These are phyloP conservation scores for Dichomitus squalens DNA, from an alignment of 1,284 basidiomycete genomes.

Conservation along the genomic window DNA sequence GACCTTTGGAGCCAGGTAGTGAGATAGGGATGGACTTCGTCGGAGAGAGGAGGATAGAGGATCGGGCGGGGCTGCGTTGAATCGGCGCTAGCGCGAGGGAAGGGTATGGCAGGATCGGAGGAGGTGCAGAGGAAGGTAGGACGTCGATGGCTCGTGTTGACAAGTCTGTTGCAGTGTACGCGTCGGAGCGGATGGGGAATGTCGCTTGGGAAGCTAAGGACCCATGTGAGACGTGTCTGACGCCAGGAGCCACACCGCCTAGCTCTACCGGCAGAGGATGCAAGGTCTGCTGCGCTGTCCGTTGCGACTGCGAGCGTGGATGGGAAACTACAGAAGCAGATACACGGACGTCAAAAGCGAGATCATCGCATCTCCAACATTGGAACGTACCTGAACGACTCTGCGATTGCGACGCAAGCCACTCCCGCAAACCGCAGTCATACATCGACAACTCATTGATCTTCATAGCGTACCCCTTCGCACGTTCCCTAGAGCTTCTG, in stretches of 20 bases:
- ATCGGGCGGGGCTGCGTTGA: conserved; percentile 25
- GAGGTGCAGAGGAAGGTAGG: conserved; percentile 53
- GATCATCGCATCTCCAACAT: background rate
- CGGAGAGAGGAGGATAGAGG: conserved; percentile 36
- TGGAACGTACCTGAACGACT: conserved; percentile 49
- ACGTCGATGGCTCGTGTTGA: conserved; percentile 49
- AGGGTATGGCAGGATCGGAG: conserved; percentile 75
- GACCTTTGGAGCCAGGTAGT: conserved; percentile 38
- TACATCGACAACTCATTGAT: conserved; percentile 81
- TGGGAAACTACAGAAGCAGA: conserved; percentile 9
- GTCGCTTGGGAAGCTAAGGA: conserved; percentile 76
- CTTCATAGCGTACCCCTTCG: conserved; percentile 76
- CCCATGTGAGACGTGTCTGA: conserved; percentile 65
- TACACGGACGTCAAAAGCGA: background rate
- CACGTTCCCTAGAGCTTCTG: conserved; percentile 72
- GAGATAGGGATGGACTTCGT: conserved; percentile 35
- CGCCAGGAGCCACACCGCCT: conserved; percentile 40
- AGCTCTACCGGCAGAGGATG: conserved; percentile 22
- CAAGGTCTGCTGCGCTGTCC: conserved; percentile 16
- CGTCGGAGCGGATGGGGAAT: conserved; percentile 77
- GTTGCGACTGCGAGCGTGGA: conserved; percentile 15
- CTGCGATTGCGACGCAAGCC: conserved; percentile 53
- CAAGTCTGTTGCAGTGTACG: conserved; percentile 75
- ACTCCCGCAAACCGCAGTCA: conserved; percentile 80
- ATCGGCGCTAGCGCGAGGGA: conserved; percentile 45